Base-by-base conservation (phyloP, 345 rosid genomes). In the Salix exigua region DNA sequence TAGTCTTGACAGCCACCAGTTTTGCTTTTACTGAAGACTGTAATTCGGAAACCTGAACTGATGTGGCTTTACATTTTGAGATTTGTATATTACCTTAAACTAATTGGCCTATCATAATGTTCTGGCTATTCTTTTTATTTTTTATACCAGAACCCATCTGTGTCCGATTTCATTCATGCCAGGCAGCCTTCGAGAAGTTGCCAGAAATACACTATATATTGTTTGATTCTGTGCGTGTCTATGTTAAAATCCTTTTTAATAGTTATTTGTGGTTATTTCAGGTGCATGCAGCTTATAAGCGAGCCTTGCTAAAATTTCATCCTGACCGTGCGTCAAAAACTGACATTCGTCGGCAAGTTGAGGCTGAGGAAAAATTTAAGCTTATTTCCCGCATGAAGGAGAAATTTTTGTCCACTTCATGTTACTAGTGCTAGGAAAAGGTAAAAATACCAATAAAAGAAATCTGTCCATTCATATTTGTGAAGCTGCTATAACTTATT, bases 291-390 rank as follows among this genome's bases (percentile, higher is more conserved):
- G 97, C 94, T 13, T 91, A 89, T 81, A 93, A 87, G 71, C 85
- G 72, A 81, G 98, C 98, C 2, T 71, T 93, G 81, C 81, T 93
- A 69, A 89, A 79, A 79, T 93, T 89, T 76, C 99, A 96, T 79
- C 97, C 94, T 6, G 98, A 96, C 82, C 85, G 97, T 66, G 86
- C 93, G 31, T 88, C 97, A 40, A 89, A 85, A 85, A 84, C 82
- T 2, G 92, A 91, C 79, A 77, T 96, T 60, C 87, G 86, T 35
- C 90, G 85, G 72, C 92, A 91, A 81, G 96, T 91, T 72, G 97
- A 91, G 82, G 93, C 96, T 0, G 99, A 93, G 81, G 99, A 96
- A 78, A 93, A 87, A 66, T 91, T 96, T 81, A 96, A 96, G 82
- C 91, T 92, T 72, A 87, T 96, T 78, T 86, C 90, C 72, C 96